These are phyloP conservation scores for Aspergillus heteromorphus DNA, from an alignment of 495 filamentous ascomycete species.

Conservation along the genomic window DNA sequence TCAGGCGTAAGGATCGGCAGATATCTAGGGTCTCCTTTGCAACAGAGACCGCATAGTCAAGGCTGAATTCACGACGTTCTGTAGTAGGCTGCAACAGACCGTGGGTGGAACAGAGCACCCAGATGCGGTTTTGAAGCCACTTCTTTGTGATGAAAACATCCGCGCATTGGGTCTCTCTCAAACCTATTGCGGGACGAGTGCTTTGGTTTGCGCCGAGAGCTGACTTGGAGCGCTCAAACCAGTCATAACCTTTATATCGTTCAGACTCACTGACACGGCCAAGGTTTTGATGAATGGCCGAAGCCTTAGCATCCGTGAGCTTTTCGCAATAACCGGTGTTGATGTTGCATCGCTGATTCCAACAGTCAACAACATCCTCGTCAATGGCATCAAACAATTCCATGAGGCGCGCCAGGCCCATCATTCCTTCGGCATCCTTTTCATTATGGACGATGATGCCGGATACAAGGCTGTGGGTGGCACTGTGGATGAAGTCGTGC, in stretches of 20 bases:
- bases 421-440: constrained; percentile 40
- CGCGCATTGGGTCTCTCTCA: constrained; percentile 62
- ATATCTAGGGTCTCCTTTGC: constrained; percentile 57
- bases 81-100: constrained; percentile 45
- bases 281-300: constrained; percentile 33
- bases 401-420: constrained; percentile 38
- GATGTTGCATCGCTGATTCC: constrained; percentile 35
- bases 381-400: constrained; percentile 40
- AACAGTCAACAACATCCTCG: constrained; percentile 39
- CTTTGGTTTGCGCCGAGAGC: constrained; percentile 26
- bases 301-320: constrained; percentile 31
- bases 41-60: constrained; percentile 66
- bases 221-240: constrained; percentile 49
- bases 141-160: constrained; percentile 70
- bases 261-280: constrained; percentile 25
- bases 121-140: constrained; percentile 79
- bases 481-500: constrained; percentile 35
- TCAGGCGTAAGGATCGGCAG: constrained; percentile 58
- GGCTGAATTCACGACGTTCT: constrained; percentile 55
- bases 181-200: constrained; percentile 35
- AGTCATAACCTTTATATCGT: constrained; percentile 55
- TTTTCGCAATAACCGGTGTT: constrained; percentile 28
- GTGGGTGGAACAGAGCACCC: constrained; percentile 60
- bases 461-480: constrained; percentile 35
- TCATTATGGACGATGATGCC: constrained; percentile 43